Evolutionary conservation across 345 rosid genomes (phyloP), one percentile per base, ranked within the genome.

Genomic region (Eucalyptus marginata): DNA sequence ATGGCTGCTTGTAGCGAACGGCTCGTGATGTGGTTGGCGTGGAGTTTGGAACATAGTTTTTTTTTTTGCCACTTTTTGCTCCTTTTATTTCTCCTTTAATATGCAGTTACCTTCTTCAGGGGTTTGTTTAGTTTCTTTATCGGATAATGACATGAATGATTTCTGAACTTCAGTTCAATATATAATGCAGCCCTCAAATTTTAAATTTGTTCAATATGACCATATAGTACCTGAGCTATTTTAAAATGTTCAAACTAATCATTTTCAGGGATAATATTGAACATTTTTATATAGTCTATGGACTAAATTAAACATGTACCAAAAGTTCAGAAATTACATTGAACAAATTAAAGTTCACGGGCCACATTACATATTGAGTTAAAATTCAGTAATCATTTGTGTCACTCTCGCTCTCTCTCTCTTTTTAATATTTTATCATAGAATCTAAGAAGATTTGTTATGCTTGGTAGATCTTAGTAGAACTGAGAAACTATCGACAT

Each of bases 221-320:
- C 2, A 17, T 18, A 20, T 56, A 56, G 62, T 56, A 18, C 2
- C 27, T 22, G 0, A 56, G 2, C 27, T 56, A 56, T 56, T 22
- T 0, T 24, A 56, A 56, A 56, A 9, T 56, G 5, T 24, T 56
- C 3, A 56, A 2, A 56, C 13, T 56, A 56, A 2, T 24, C 29
- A 58, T 25, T 58, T 24, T 24, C 1, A 54, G 0, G 11, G 1
- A 54, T 0, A 1, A 2, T 0, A 56, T 20, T 8, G 12, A 56
- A 56, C 0, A 56, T 56, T 56, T 56, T 56, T 5, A 56, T 56
- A 56, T 56, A 56, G 0, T 22, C 0, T 1, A 22, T 0, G 0
- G 12, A 4, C 27, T 56, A 56, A 56, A 56, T 56, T 56, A 27
- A 56, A 22, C 4, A 56, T 56, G 27, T 56, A 56, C 0, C 5